Percentiles rank a stretch among this genome's conserved stretches.
Evolutionary conservation across 2,329 filamentous ascomycete species (phyloP).

Genomic region (Fusarium pseudocircinatum): DNA sequence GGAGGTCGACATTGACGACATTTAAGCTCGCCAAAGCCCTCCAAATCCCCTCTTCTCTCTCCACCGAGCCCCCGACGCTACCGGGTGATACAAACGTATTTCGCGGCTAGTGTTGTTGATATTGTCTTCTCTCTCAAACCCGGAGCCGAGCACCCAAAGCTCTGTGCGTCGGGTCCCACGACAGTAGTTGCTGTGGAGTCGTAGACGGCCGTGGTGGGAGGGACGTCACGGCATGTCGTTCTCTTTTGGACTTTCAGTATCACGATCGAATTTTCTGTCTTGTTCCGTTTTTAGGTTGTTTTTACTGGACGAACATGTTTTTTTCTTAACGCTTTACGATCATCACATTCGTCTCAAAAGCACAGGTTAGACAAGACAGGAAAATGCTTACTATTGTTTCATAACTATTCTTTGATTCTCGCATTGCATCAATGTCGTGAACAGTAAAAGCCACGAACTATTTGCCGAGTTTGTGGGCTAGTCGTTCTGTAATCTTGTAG

Average conservation of each 20-base stretch:
- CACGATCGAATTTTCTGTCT: constrained; percentile 29
- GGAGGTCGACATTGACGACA: constrained; percentile 95
- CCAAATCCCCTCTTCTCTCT: constrained; percentile 22
- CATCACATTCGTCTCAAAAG: constrained; percentile 40
- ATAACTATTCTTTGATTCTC: constrained; percentile 19
- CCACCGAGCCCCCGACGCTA: constrained; percentile 39
- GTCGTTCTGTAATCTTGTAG: constrained; percentile 10
- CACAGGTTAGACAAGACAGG: constrained; percentile 42
- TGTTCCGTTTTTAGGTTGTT: constrained; percentile 31
- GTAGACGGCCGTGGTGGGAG: constrained; percentile 64
- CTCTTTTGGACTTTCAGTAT: constrained; percentile 35
- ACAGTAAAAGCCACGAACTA: background rate
- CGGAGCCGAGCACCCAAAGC: constrained; percentile 27
- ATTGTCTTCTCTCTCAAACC: constrained; percentile 75
- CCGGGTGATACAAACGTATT: background rate
- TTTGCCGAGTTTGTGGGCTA: background rate
- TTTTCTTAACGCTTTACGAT: constrained; percentile 35
- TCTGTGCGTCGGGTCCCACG: constrained; percentile 50
- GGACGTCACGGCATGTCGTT: constrained; percentile 64
- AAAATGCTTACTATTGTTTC: constrained; percentile 37
- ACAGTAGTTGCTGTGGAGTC: constrained; percentile 57
- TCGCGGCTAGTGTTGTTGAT: constrained; percentile 46
- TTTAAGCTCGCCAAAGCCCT: constrained; percentile 63
- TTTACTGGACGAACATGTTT: constrained; percentile 40
- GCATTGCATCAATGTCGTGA: background rate